phyloP scores from a whole-genome alignment of 2,329 filamentous ascomycete species.

The Leptosphaerulina australis region DNA sequence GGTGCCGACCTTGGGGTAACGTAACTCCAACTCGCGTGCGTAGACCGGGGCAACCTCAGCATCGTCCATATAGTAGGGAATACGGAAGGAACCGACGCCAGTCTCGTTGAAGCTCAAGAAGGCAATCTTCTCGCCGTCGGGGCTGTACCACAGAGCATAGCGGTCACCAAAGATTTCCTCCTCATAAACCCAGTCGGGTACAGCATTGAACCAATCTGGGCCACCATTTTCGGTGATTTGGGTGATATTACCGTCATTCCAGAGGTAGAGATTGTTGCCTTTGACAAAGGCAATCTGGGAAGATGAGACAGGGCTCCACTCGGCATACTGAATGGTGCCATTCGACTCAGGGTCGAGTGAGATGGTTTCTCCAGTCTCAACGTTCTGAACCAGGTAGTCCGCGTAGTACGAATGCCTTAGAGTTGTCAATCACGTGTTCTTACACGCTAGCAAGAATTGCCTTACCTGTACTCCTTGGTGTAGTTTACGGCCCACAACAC shows the following conservation, averaged over 20 bases:
- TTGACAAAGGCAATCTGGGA: constrained; percentile 70
- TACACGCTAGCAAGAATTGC: no score
- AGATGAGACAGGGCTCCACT: constrained; percentile 61
- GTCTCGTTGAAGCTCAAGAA: constrained; percentile 68
- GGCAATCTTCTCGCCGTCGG: constrained; percentile 61
- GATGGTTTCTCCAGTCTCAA: constrained; percentile 60
- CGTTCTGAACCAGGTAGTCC: constrained; percentile 69
- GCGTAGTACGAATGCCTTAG: constrained; percentile 68
- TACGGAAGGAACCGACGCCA: constrained; percentile 68
- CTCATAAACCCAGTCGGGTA: constrained; percentile 70
- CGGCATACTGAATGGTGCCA: constrained; percentile 71
- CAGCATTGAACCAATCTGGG: constrained; percentile 65
- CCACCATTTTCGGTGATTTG: constrained; percentile 66
- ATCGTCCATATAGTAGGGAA: constrained; percentile 70
- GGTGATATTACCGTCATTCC: constrained; percentile 59
- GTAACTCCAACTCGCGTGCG: constrained; percentile 65
- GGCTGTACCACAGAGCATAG: constrained; percentile 63
- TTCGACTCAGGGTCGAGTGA: constrained; percentile 64
- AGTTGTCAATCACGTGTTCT: neutral
- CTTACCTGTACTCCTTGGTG: constrained; percentile 65
- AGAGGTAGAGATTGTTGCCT: constrained; percentile 68
- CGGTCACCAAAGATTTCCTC: constrained; percentile 62
- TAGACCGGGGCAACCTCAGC: constrained; percentile 65
- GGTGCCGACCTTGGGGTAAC: constrained; percentile 72
- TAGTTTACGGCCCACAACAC: constrained; percentile 69